phyloP scores from a whole-genome alignment of 2,329 filamentous ascomycete species.

The Exophiala spinifera region DNA sequence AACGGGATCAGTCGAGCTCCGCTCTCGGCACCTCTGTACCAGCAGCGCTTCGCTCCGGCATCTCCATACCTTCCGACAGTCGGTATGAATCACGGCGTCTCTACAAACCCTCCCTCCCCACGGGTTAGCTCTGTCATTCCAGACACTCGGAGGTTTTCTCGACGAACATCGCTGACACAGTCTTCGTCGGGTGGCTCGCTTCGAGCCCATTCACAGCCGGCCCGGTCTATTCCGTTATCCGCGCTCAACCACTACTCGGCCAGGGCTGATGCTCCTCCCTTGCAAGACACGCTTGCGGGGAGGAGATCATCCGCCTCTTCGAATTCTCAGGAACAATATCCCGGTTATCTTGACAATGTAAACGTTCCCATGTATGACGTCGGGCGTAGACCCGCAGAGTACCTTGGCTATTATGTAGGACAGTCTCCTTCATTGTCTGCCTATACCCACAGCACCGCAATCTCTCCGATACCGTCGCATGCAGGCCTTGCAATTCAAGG shows the following conservation, averaged over 20 bases:
- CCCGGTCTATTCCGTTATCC: constrained; percentile 41
- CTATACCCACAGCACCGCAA: constrained; percentile 39
- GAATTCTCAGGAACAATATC: constrained; percentile 19
- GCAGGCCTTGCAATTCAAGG: constrained; percentile 41
- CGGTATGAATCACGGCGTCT: constrained; percentile 36
- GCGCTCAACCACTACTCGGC: constrained; percentile 36
- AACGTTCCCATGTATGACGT: constrained; percentile 28
- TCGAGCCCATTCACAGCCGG: constrained; percentile 51
- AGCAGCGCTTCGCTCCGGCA: constrained; percentile 25
- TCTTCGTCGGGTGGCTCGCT: constrained; percentile 42
- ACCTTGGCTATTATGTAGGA: constrained; percentile 46
- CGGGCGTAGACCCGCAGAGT: constrained; percentile 42
- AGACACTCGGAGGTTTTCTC: constrained; percentile 44
- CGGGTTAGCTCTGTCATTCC: constrained; percentile 39
- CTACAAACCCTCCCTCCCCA: constrained; percentile 48
- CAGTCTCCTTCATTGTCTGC: constrained; percentile 43
- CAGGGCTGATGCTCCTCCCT: constrained; percentile 33
- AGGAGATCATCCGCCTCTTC: constrained; percentile 34
- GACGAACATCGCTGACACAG: constrained; percentile 44
- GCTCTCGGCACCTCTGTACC: constrained; percentile 31
- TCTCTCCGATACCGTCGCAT: constrained; percentile 39
- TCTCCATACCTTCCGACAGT: constrained; percentile 22
- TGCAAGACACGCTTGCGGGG: constrained; percentile 33
- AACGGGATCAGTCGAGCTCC: constrained; percentile 24
- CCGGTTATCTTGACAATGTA: constrained; percentile 8